Percentiles rank a stretch among this genome's conserved stretches.
phyloP scores from a whole-genome alignment of 192 early-diverging fungal genomes.

The Glomus cerebriforme region DNA sequence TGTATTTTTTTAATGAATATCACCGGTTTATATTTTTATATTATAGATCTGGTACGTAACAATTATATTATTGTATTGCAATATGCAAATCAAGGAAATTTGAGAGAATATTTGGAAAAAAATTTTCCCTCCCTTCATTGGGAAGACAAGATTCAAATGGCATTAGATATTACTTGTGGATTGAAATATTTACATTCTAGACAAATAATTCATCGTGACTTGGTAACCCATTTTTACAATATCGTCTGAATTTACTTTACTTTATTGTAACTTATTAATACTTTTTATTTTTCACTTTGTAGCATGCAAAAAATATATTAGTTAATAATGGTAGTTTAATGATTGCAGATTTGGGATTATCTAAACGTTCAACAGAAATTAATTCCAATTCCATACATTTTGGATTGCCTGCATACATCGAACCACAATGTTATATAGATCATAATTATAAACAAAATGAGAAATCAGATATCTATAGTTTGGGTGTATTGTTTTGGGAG shows the following conservation, averaged over 20 bases:
- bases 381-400: background rate
- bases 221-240: background rate
- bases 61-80: background rate
- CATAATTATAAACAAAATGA: constrained; percentile 20
- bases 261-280: no score
- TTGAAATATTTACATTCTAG: background rate
- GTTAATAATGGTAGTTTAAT: background rate
- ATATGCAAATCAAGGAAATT: background rate
- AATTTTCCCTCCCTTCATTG: background rate
- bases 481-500: constrained; percentile 48
- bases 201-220: constrained; percentile 10
- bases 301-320: constrained; percentile 29
- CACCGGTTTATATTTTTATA: no score
- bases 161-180: constrained; percentile 3
- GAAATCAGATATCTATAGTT: constrained; percentile 44
- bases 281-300: background rate
- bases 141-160: background rate
- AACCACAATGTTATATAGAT: background rate
- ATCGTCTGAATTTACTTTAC: background rate
- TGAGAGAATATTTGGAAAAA: constrained; percentile 17
- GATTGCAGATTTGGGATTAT: constrained; percentile 26
- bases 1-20: no score
- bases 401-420: background rate
- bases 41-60: background rate
- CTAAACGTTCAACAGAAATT: background rate